phyloP scores from a whole-genome alignment of 768 basidiomycete species.

The Daedalea quercina region DNA sequence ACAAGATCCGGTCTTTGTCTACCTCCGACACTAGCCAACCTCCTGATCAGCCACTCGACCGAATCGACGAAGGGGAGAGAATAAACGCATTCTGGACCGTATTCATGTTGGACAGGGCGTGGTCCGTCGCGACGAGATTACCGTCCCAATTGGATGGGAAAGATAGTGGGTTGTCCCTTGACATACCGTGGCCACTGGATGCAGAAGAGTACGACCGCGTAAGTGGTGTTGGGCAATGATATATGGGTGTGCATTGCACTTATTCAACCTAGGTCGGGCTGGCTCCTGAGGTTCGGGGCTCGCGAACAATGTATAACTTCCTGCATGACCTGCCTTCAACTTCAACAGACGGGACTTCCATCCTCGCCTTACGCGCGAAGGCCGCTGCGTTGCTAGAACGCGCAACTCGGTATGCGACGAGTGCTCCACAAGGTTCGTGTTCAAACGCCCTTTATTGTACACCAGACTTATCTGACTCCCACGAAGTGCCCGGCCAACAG shows the following conservation, averaged over 20 bases:
- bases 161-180: conserved; percentile 21
- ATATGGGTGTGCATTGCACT: conserved; percentile 13
- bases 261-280: conserved; percentile 28
- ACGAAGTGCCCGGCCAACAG: neutral
- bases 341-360: conserved; percentile 16
- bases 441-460: neutral
- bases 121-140: conserved; percentile 46
- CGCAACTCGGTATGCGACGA: conserved; percentile 33
- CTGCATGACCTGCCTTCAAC: conserved; percentile 23
- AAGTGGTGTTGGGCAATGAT: conserved; percentile 3
- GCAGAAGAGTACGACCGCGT: conserved; percentile 27
- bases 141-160: conserved; percentile 45
- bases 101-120: conserved; percentile 49
- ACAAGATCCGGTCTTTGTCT: conserved; percentile 17
- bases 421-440: neutral
- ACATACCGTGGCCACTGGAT: conserved; percentile 33
- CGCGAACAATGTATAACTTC: conserved; percentile 35
- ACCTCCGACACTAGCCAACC: neutral
- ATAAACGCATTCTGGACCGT: conserved; percentile 63
- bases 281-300: conserved; percentile 35
- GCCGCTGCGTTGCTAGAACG: conserved; percentile 55
- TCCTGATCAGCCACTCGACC: conserved; percentile 23
- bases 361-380: conserved; percentile 42
- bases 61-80: conserved; percentile 56
- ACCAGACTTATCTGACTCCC: conserved; percentile 1